Percentiles rank a stretch among this genome's conserved stretches.
phyloP scores from a whole-genome alignment of 495 filamentous ascomycete genomes.

The Penicillium manginii region DNA sequence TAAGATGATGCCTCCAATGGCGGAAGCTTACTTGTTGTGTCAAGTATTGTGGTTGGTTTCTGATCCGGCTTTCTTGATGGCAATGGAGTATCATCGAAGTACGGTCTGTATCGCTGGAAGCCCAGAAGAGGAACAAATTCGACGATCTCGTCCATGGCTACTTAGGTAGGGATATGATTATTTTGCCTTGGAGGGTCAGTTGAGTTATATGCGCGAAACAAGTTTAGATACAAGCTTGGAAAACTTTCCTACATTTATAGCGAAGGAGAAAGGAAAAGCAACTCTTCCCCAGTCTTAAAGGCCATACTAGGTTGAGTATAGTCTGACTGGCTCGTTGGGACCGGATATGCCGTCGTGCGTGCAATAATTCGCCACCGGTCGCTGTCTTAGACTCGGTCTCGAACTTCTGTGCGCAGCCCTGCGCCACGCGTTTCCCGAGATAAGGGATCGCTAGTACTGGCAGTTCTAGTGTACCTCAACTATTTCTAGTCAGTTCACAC shows the following conservation, averaged over 20 bases:
- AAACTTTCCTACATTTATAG: background rate
- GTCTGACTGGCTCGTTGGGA: background rate
- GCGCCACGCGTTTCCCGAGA: background rate
- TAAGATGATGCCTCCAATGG: background rate
- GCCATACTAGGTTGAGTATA: background rate
- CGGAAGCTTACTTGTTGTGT: background rate
- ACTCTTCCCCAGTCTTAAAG: background rate
- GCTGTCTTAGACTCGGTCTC: background rate
- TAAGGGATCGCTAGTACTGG: background rate
- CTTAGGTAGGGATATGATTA: too few species aligned
- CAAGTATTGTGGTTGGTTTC: background rate
- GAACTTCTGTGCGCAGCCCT: background rate
- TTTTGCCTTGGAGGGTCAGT: too few species aligned
- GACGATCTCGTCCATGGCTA: background rate
- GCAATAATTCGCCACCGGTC: background rate
- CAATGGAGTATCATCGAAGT: background rate
- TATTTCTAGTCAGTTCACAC: too few species aligned
- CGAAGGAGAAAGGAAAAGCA: background rate
- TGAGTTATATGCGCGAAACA: too few species aligned
- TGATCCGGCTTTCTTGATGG: background rate
- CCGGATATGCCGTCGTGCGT: background rate
- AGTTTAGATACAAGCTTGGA: background rate
- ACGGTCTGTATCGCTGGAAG: constrained; percentile 1
- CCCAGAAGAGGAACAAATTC: background rate
- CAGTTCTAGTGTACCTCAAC: too few species aligned